Conservation (phyloP, 495 filamentous ascomycete genomes). For the Cercophora newfieldiana region DNA sequence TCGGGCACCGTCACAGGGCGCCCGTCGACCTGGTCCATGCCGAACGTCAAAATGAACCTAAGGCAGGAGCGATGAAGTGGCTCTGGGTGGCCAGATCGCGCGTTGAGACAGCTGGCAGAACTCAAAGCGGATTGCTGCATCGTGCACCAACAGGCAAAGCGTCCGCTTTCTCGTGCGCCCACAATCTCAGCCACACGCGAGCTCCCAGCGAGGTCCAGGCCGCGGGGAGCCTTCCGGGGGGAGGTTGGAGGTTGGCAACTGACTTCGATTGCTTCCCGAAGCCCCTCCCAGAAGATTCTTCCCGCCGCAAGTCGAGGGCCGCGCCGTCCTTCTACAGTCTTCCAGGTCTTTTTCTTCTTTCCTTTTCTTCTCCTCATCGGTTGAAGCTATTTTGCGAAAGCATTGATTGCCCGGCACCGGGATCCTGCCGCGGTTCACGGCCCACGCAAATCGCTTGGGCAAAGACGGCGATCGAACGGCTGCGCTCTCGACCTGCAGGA, state of each 20-base stretch:
- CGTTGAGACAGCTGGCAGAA: not conserved
- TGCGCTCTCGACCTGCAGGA: not conserved
- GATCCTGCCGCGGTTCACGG: not conserved
- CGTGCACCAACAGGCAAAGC: not conserved
- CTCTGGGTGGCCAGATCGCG: not conserved
- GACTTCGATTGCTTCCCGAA: not conserved
- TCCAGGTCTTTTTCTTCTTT: too few relatives aligned
- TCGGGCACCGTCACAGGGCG: constrained; percentile 3
- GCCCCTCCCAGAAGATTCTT: not conserved
- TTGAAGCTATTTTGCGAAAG: not conserved
- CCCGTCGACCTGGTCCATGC: not conserved
- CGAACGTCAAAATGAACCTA: not conserved
- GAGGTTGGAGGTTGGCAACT: not conserved
- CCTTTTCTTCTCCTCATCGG: not conserved
- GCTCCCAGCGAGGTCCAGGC: not conserved
- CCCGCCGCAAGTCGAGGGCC: not conserved
- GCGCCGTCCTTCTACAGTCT: too few relatives aligned
- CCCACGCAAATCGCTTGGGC: not conserved
- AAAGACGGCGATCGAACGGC: constrained; percentile 11
- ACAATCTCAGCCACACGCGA: not conserved
- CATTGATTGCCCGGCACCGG: not conserved
- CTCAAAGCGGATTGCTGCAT: not conserved
- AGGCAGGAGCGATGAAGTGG: constrained; percentile 1
- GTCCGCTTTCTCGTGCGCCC: not conserved
- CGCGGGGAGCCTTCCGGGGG: not conserved